Evolutionary conservation across 768 basidiomycete genomes (phyloP).

Genomic region (Leccinellum albellum): DNA sequence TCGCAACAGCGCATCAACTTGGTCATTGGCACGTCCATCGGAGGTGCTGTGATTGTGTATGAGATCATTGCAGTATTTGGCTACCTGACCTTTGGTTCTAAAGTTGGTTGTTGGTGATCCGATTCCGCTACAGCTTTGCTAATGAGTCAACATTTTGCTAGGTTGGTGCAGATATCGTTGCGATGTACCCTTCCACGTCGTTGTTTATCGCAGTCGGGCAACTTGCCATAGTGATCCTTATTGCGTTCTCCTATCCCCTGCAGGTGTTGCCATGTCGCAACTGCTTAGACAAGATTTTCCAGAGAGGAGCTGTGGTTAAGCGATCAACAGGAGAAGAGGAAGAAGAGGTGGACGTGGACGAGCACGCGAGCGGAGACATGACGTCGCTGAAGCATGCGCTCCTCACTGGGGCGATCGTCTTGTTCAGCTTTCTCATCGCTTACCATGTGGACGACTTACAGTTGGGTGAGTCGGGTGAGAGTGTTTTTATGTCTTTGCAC

Average conservation of each 20-base stretch:
- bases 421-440: conserved; percentile 64
- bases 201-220: conserved; percentile 92
- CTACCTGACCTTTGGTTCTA: conserved; percentile 90
- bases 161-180: conserved; percentile 91
- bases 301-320: conserved; percentile 37
- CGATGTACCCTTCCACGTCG: conserved; percentile 89
- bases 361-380: conserved; percentile 61
- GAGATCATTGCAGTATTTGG: conserved; percentile 86
- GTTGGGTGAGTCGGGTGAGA: conserved; percentile 50
- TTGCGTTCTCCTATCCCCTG: conserved; percentile 89
- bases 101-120: conserved; percentile 40
- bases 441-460: conserved; percentile 76
- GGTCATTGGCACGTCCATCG: conserved; percentile 86
- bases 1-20: conserved; percentile 80
- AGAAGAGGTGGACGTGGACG: conserved; percentile 50
- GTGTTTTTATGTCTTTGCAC: not conserved
- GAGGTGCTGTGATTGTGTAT: conserved; percentile 77
- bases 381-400: conserved; percentile 60
- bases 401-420: conserved; percentile 65
- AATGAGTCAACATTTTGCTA: conserved; percentile 24
- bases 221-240: conserved; percentile 85
- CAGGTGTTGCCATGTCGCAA: conserved; percentile 93
- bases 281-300: conserved; percentile 88
- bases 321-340: conserved; percentile 42
- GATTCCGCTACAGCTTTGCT: not conserved